Evolutionary conservation across 2,329 filamentous ascomycete genomes (phyloP).

Genomic region (Neocucurbitaria cava): DNA sequence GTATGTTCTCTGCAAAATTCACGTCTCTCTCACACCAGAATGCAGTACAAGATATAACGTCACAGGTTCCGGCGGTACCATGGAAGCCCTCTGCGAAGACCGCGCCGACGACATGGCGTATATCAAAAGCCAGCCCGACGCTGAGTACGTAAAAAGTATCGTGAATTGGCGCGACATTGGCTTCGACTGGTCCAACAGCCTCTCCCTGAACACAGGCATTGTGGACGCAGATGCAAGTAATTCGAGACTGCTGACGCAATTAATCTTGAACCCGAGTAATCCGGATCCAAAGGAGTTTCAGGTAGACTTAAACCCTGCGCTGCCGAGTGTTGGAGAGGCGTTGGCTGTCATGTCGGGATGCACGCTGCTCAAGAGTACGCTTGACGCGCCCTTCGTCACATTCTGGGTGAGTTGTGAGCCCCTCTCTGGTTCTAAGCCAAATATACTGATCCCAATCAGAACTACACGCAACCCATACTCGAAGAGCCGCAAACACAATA

Average conservation of each 20-base stretch:
- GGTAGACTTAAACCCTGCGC: constrained; percentile 54
- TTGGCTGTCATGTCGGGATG: constrained; percentile 73
- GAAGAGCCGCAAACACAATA: constrained; percentile 57
- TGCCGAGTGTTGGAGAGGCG: constrained; percentile 76
- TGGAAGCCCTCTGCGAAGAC: constrained; percentile 69
- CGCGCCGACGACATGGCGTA: constrained; percentile 63
- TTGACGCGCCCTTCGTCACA: constrained; percentile 67
- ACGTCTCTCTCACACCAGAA: constrained; percentile 66
- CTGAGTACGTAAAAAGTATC: constrained; percentile 60
- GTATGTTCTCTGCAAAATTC: constrained; percentile 73
- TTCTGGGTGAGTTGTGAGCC: constrained; percentile 42
- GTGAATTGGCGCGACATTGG: constrained; percentile 55
- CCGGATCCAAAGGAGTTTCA: constrained; percentile 20
- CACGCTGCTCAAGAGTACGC: constrained; percentile 67
- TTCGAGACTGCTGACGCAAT: constrained; percentile 53
- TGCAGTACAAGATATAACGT: constrained; percentile 68
- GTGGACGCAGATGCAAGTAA: constrained; percentile 54
- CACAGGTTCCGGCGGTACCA: constrained; percentile 60
- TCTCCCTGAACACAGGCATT: constrained; percentile 54
- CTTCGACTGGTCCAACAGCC: constrained; percentile 51
- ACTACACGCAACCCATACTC: constrained; percentile 49
- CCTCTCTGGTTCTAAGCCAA: background rate
- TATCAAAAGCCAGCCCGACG: constrained; percentile 57
- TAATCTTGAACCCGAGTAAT: constrained; percentile 45
- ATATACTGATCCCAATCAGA: constrained; percentile 23